Evolutionary conservation across 371 early-diverging fungal genomes (phyloP), one percentile per base, ranked within the genome.

Genomic region (Mucor velutinosus): DNA sequence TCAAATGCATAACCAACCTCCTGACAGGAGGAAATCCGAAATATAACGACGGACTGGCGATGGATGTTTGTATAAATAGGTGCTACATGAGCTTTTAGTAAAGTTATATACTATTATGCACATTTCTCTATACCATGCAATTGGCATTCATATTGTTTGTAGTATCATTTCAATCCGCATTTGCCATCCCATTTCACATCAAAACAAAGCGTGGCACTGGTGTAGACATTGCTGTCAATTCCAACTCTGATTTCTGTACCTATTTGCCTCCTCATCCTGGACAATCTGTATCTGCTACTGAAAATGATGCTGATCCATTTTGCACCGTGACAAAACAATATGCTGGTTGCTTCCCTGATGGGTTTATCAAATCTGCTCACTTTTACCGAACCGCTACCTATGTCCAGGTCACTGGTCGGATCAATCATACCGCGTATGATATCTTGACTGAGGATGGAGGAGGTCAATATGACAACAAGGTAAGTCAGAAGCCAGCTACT

Each of bases 391-490:
- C 79, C n/a, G 65, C 58, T 10, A 61, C 57, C 1, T 86, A 79
- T 58, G 65, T 71, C n/a, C 86, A 86, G 72, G 64, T 86, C 19
- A 84, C 84, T 29, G 86, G 84, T 21, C 74, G 76, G 10, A 81
- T 86, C 43, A 73, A 86, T 58, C 75, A 78, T 11, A 53, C 71
- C 4, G 75, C 66, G 41, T 86, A 82, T 35, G 56, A 69, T 6
- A 67, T 84, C n/a, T 65, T 53, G 32, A 59, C 72, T 58, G 64
- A 69, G 15, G 86, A 84, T 65, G 81, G 79, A 35, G 86, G 86
- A 39, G 86, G 86, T 19, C 86, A 86, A 66, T 82, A 83, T 33
- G 86, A 83, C 60, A 67, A 76, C 60, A 77, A 83, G 62, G 86
- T 74, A 66, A 35, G 39, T 35, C 6, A 4, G 30, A 30, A 30